These are phyloP conservation scores for Botrytis cinerea DNA, from an alignment of 2,329 filamentous ascomycete genomes.

Conservation along the genomic window DNA sequence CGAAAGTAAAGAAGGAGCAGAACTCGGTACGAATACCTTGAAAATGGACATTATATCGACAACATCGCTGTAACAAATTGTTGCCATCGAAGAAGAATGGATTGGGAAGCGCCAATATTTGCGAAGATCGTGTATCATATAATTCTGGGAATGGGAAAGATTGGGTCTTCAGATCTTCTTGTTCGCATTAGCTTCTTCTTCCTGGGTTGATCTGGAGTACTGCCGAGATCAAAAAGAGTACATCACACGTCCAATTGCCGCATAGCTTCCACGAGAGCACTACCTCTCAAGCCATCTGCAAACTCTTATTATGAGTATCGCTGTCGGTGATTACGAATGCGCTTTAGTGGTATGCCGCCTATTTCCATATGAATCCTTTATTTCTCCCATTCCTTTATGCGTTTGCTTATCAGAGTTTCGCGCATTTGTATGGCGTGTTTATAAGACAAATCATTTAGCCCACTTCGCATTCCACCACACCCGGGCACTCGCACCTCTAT, in stretches of 20 bases:
- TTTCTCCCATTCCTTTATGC: background rate
- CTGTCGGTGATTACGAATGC: background rate
- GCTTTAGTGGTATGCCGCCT: background rate
- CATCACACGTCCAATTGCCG: background rate
- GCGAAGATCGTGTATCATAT: background rate
- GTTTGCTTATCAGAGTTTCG: background rate
- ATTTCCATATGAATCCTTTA: background rate
- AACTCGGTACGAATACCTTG: background rate
- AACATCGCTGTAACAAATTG: background rate
- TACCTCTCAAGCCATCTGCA: background rate
- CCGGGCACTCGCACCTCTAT: background rate
- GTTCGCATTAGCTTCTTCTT: background rate
- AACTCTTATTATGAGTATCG: background rate
- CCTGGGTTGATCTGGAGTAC: background rate
- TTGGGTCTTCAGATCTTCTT: background rate
- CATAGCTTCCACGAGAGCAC: background rate
- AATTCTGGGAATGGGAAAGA: background rate
- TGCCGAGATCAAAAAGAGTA: background rate
- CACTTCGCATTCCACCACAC: background rate
- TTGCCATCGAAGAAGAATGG: background rate
- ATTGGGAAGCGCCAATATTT: background rate
- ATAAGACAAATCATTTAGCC: background rate
- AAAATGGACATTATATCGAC: background rate
- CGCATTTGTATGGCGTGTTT: background rate
- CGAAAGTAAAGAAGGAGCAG: background rate